Conservation (phyloP, 331 rosid species). For the Malus hybrid region DNA sequence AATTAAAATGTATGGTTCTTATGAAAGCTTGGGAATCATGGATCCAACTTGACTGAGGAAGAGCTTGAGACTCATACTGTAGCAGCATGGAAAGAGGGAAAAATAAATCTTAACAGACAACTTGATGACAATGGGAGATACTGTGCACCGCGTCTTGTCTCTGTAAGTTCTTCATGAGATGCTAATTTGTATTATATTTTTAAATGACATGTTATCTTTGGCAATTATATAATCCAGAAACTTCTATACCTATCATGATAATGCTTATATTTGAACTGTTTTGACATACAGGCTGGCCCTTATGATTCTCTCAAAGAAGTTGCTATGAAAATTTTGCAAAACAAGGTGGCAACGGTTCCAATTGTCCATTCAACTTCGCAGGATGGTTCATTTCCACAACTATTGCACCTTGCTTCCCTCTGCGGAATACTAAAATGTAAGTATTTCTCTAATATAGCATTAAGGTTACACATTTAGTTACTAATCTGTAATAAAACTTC, state of each 20-base stretch:
- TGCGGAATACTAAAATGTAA: constrained; percentile 79
- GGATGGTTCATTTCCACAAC: constrained; percentile 78
- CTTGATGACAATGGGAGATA: constrained; percentile 44
- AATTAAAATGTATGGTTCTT: constrained; percentile 12
- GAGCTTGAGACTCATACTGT: constrained; percentile 83
- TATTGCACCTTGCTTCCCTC: constrained; percentile 86
- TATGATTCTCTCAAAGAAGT: constrained; percentile 75
- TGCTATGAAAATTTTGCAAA: constrained; percentile 70
- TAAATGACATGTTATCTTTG: neutral
- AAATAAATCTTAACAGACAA: constrained; percentile 32
- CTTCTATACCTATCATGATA: neutral
- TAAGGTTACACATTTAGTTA: constrained; percentile 19
- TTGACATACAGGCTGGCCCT: constrained; percentile 64
- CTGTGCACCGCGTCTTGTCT: constrained; percentile 36
- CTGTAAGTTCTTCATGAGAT: constrained; percentile 42
- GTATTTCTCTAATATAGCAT: constrained; percentile 10
- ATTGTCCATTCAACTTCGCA: constrained; percentile 58
- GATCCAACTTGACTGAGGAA: constrained; percentile 74
- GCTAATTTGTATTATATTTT: neutral
- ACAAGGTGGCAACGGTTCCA: constrained; percentile 88
- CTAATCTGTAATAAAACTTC: constrained; percentile 40
- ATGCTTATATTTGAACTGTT: neutral
- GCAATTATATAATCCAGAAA: neutral
- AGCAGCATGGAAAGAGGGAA: constrained; percentile 83
- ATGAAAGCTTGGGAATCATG: constrained; percentile 75